These are phyloP conservation scores for Lactifluus pinguis DNA, from an alignment of 768 basidiomycete genomes.

Conservation along the genomic window DNA sequence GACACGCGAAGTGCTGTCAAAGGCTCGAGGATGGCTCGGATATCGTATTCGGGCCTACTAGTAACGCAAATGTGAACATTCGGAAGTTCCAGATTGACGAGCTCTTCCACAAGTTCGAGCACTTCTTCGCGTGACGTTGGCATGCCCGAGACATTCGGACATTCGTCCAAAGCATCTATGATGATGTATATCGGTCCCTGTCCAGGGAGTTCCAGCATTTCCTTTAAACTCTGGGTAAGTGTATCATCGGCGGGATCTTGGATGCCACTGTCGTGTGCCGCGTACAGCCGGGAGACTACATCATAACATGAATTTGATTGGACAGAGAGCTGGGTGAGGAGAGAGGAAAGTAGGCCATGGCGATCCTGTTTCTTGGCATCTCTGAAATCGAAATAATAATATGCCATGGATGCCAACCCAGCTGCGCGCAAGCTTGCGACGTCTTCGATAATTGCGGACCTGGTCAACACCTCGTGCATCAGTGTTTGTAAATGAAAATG, in stretches of 20 bases:
- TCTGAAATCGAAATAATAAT: slow-evolving; percentile 1
- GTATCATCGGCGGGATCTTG: not conserved
- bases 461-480: not conserved
- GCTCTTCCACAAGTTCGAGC: not conserved
- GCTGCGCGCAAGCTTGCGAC: not conserved
- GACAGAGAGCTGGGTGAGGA: not conserved
- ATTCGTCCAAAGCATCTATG: slow-evolving; percentile 6
- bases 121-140: not conserved
- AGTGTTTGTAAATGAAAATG: not conserved
- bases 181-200: not conserved
- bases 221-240: not conserved
- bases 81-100: not conserved
- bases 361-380: not conserved
- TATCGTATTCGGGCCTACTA: slow-evolving; percentile 2
- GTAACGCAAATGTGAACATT: not conserved
- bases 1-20: not conserved
- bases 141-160: not conserved
- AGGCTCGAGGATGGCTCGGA: not conserved
- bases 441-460: not conserved
- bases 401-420: not conserved
- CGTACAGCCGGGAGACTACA: not conserved
- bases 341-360: not conserved
- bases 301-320: not conserved
- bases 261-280: not conserved
- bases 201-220: not conserved